Base-by-base conservation (phyloP, 306 rosid species). In the Cicer judaicum region DNA sequence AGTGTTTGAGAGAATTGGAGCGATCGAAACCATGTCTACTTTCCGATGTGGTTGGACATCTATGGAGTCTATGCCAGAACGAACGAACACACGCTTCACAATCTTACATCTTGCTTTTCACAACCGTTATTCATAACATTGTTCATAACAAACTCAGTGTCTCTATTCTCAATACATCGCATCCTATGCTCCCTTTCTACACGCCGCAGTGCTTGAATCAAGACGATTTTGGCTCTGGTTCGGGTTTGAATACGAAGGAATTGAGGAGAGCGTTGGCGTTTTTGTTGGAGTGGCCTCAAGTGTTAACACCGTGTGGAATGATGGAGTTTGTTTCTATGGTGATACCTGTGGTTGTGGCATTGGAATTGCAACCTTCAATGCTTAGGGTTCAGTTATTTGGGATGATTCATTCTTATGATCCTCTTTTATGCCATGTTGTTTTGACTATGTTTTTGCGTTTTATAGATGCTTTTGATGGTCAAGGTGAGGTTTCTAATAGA, bases 51-150 rank as follows among this genome's bases (percentile, higher is more conserved):
- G 90, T 85, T 13, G 98, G 96, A 0, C 97, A 94, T 69, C 77
- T 94, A 12, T 94, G 98, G 98, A 79, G 88, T 60, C 42, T 91
- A 53, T 94, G 96, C 87, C 98, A 88, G 85, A 90, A 74, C 80
- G 98, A 94, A 80, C 85, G 98, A 49, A 94, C 98, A 11, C 98
- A 94, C 82, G 91, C 90, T 41, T 90, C 91, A 0, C 98, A 94
- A 70, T 75, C 86, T 55, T 94, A 94, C 63, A 84, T 91, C 49
- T 84, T 94, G 40, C 77, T 94, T 10, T 90, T 94, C 80, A 82
- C 91, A 0, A 61, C 89, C 5, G 97, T 87, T 24, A 78, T 94
- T 50, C 86, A 77, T 39, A 87, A 74, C 79, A 91, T 94, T 38
- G 89, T 90, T 8, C 76, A 36, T 29, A 81, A 80, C 54, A 82